These are phyloP conservation scores for Serpula lacrymans DNA, from an alignment of 768 basidiomycete genomes.

Conservation along the genomic window DNA sequence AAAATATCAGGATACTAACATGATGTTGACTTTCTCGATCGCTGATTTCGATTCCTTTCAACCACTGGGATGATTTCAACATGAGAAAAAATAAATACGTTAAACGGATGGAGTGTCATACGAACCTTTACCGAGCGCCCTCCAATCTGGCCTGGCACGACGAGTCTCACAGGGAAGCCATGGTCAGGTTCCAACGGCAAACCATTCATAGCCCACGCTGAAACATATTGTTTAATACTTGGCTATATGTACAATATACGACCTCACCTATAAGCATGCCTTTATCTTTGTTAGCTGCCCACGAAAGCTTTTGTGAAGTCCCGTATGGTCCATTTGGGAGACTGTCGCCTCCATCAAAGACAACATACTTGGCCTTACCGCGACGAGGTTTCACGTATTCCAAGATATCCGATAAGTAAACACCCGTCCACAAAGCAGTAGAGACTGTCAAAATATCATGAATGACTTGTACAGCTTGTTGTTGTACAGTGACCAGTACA, in stretches of 20 bases:
- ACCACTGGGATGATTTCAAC: constrained; percentile 39
- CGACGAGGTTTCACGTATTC: constrained; percentile 38
- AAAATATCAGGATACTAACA: constrained; percentile 22
- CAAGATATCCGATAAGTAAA: constrained; percentile 53
- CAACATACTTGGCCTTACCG: constrained; percentile 42
- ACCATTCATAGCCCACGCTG: constrained; percentile 60
- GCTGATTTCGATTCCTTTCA: constrained; percentile 51
- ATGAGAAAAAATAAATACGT: background rate
- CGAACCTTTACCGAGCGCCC: constrained; percentile 47
- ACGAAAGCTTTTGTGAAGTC: constrained; percentile 44
- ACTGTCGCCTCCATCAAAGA: constrained; percentile 57
- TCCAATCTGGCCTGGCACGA: constrained; percentile 63
- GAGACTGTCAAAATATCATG: constrained; percentile 25
- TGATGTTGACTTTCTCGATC: constrained; percentile 51
- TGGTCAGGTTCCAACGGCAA: constrained; percentile 58
- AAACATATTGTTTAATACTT: background rate
- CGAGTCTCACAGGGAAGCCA: constrained; percentile 60
- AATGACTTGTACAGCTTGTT: constrained; percentile 8
- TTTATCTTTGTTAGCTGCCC: constrained; percentile 41
- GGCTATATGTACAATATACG: background rate
- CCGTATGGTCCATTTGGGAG: constrained; percentile 62
- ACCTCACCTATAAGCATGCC: constrained; percentile 47
- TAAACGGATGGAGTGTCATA: background rate
- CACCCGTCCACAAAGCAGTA: constrained; percentile 59
- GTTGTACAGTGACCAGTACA: constrained; percentile 8